Conservation (phyloP, 2,329 filamentous ascomycete genomes). For the Corniculantispora saksenae region DNA sequence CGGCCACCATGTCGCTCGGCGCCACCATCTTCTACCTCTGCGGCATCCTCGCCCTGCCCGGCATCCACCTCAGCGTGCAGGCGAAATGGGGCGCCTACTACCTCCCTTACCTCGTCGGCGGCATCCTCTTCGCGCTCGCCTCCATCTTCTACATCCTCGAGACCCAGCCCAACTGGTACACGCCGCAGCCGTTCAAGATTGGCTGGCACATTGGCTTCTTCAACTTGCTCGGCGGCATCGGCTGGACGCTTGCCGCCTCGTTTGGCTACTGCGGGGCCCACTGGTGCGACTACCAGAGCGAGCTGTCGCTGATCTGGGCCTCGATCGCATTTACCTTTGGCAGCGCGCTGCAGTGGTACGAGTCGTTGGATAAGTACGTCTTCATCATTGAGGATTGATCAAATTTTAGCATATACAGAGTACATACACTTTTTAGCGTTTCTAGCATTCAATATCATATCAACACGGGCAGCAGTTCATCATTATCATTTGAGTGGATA, state of each 20-base stretch:
- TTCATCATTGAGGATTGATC: constrained; percentile 15
- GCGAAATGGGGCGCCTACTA: constrained; percentile 58
- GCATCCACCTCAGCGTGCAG: constrained; percentile 50
- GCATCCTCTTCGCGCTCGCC: constrained; percentile 59
- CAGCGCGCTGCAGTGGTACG: constrained; percentile 27
- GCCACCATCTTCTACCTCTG: constrained; percentile 66
- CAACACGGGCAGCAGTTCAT: background rate
- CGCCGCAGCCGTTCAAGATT: constrained; percentile 53
- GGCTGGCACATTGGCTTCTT: constrained; percentile 67
- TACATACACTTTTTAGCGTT: background rate
- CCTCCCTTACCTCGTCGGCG: constrained; percentile 60
- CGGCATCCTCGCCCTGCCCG: constrained; percentile 61
- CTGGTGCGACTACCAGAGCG: constrained; percentile 43
- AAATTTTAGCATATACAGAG: background rate
- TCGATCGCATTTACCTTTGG: constrained; percentile 23
- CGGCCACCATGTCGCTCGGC: constrained; percentile 54
- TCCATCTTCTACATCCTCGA: constrained; percentile 63
- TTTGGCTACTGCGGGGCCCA: constrained; percentile 48
- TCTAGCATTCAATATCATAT: background rate
- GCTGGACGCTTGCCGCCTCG: constrained; percentile 60
- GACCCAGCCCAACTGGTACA: constrained; percentile 63
- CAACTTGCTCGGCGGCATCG: constrained; percentile 62
- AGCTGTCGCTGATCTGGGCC: constrained; percentile 33
- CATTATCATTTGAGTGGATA: background rate
- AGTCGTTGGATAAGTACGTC: constrained; percentile 27